Conservation (phyloP, 78 protist genomes). For the Dictyostelium firmibasis region DNA sequence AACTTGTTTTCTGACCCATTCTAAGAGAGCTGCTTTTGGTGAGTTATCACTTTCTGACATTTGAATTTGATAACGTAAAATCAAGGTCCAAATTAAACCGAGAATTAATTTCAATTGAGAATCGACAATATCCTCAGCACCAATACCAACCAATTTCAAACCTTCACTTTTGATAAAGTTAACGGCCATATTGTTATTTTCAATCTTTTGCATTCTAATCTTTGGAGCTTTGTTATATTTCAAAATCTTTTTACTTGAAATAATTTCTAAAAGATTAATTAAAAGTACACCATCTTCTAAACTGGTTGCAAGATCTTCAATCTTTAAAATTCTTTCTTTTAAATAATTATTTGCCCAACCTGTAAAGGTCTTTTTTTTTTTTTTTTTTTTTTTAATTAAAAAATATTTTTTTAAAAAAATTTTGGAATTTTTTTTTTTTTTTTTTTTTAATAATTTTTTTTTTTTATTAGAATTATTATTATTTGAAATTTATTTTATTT, state of each 20-base stretch:
- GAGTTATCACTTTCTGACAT: conserved; percentile 68
- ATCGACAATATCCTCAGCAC: conserved; percentile 88
- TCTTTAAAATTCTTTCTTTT: conserved; percentile 79
- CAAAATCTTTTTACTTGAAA: conserved; percentile 82
- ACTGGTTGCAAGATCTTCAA: conserved; percentile 83
- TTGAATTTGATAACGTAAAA: conserved; percentile 88
- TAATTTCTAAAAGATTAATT: conserved; percentile 87
- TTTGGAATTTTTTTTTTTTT: not conserved
- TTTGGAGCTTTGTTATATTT: conserved; percentile 70
- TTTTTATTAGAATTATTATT: too few species aligned
- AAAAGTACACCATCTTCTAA: conserved; percentile 87
- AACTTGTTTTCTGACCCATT: conserved; percentile 84
- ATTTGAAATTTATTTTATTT: not conserved
- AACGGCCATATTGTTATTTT: conserved; percentile 77
- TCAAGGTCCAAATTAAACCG: conserved; percentile 91
- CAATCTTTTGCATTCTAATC: conserved; percentile 84
- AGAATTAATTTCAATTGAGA: conserved; percentile 84
- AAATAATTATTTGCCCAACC: conserved; percentile 93
- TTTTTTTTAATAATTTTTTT: not conserved
- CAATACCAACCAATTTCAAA: conserved; percentile 86
- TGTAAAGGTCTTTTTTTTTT: conserved; percentile 85
- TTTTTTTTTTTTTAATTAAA: conserved; percentile 19
- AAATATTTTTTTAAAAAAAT: not conserved
- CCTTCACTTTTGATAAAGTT: conserved; percentile 76
- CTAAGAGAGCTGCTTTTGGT: conserved; percentile 84